Base-by-base conservation (phyloP, 805 yeast species). In the Metschnikowia sp. region DNA sequence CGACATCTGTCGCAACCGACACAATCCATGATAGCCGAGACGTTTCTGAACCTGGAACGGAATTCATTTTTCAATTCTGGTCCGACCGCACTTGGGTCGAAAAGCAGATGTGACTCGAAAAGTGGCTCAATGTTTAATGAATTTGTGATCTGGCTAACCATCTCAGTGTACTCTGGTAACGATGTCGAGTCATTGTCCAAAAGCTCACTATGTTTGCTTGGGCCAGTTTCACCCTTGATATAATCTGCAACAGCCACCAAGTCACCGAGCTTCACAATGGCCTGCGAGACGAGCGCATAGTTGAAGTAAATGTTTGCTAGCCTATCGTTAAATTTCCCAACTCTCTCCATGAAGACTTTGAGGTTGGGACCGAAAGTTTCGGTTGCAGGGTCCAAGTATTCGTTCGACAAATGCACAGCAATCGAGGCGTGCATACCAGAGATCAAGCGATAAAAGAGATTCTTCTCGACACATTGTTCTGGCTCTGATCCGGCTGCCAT, bases 1-100 rank as follows among this genome's bases (percentile, higher is more conserved):
- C 97, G 80, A 66, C 99, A 94, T 62, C 97, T 78, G 64, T 94
- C 99, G 72, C 99, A 94, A 34, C 96, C 97, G 36, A 94, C 98
- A 71, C 99, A 94, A 65, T 92, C 97, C 97, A 94, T 94, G 38
- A 94, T 82, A 42, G 88, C 84, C 18, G 96, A 84, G 22, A 94
- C 95, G 63, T 94, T 94, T 61, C 82, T 84, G 66, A 94, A 95
- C 44, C 96, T 84, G 34, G 78, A 68, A 51, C 92, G 79, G 70
- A 94, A 91, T 58, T 94, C 98, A 53, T 84, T 84, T 59, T 94
- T 94, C 48, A 92, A 75, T 2, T 65, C 69, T 18, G 70, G 69
- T 33, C 77, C 75, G 36, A 75, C 78, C 1, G 72, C 64, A 11
- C 63, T 57, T 12, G 76, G 73, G 52, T 75, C 71, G 53, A 77